Evolutionary conservation across 345 rosid species (phyloP).

Genomic region (Litchi chinensis): DNA sequence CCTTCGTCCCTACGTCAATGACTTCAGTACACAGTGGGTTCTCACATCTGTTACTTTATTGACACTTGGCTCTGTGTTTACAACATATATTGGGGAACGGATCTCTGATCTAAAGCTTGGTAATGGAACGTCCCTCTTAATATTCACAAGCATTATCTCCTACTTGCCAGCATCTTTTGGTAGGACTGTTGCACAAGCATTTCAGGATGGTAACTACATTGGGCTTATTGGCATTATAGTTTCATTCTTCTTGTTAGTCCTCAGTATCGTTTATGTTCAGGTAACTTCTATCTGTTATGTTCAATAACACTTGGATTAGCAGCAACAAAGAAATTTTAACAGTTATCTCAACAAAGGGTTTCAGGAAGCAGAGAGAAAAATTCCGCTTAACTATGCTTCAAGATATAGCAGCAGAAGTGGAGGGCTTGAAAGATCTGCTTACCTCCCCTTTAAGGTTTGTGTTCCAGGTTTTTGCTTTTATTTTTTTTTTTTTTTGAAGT

Average conservation of each 20-base stretch:
- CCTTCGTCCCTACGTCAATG: conserved; percentile 89
- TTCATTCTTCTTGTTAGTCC: conserved; percentile 80
- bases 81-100: conserved; percentile 86
- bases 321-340: conserved; percentile 27
- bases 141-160: conserved; percentile 94
- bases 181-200: conserved; percentile 76
- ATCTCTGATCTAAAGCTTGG: conserved; percentile 96
- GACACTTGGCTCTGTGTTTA: conserved; percentile 86
- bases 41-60: conserved; percentile 73
- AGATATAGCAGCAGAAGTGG: conserved; percentile 80
- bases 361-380: conserved; percentile 99
- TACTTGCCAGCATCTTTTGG: conserved; percentile 98
- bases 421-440: conserved; percentile 90
- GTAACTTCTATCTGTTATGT: conserved; percentile 40
- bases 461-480: conserved; percentile 13
- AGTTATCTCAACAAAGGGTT: conserved; percentile 38
- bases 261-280: conserved; percentile 97
- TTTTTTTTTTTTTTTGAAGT: conserved; percentile 2
- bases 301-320: conserved; percentile 12
- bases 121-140: conserved; percentile 91
- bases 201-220: conserved; percentile 84
- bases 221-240: conserved; percentile 73
- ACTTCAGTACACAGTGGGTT: conserved; percentile 89
- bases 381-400: conserved; percentile 95
- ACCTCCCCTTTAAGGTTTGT: conserved; percentile 88